Percentiles rank a stretch among this genome's conserved stretches.
These are phyloP conservation scores for Corymbia citriodora DNA, from an alignment of 441 rosid genomes.

Conservation along the genomic window DNA sequence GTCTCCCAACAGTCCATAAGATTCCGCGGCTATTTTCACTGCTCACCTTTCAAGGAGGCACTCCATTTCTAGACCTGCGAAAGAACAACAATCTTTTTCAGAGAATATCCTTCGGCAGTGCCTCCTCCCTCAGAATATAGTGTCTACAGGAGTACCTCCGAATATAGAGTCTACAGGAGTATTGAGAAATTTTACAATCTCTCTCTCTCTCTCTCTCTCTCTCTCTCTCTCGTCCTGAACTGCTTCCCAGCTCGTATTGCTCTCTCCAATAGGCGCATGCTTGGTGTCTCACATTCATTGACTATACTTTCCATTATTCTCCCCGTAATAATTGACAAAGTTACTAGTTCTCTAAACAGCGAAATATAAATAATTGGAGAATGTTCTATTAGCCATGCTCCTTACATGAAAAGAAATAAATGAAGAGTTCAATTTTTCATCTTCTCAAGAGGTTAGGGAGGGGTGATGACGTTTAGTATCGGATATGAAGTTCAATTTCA, in stretches of 20 bases:
- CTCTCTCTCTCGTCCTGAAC: background rate
- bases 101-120: background rate
- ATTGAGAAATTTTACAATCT: background rate
- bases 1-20: background rate
- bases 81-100: background rate
- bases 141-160: background rate
- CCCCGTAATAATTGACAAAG: background rate
- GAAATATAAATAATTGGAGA: too few relatives aligned
- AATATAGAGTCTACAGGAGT: background rate
- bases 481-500: accelerated
- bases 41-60: background rate
- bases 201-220: background rate
- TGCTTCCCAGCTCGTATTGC: background rate
- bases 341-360: background rate
- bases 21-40: background rate
- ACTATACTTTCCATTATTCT: background rate
- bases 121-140: background rate
- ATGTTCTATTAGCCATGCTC: background rate
- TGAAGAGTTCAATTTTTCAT: too few relatives aligned
- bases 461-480: background rate
- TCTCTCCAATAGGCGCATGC: background rate
- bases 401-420: background rate
- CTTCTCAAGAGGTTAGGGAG: background rate
- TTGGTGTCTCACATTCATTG: background rate
- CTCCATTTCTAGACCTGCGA: background rate